phyloP scores from a whole-genome alignment of 1,284 basidiomycete genomes.

The Phlebopus sp. region DNA sequence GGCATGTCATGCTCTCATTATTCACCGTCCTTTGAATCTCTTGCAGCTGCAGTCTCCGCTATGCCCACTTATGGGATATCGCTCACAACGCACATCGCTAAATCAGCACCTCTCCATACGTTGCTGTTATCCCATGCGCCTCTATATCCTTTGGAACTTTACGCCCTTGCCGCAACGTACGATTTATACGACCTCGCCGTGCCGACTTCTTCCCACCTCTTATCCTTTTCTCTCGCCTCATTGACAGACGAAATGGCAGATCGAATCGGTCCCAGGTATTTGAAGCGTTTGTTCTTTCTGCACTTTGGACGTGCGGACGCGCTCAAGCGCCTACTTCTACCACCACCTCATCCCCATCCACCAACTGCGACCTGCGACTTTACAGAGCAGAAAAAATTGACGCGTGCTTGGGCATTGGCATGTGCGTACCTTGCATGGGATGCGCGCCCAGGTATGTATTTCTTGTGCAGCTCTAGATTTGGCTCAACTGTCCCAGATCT shows the following conservation, averaged over 20 bases:
- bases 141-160: conserved; percentile 53
- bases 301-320: conserved; percentile 43
- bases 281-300: conserved; percentile 42
- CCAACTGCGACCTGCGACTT: conserved; percentile 57
- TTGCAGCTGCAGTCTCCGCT: conserved; percentile 45
- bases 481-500: conserved; percentile 41
- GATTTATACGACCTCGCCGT: conserved; percentile 60
- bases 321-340: conserved; percentile 58
- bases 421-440: conserved; percentile 70
- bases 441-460: conserved; percentile 53
- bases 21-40: conserved; percentile 50
- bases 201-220: conserved; percentile 55
- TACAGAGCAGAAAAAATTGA: conserved; percentile 59
- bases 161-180: conserved; percentile 54
- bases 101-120: conserved; percentile 41
- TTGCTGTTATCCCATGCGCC: conserved; percentile 55
- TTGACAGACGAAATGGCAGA: conserved; percentile 59
- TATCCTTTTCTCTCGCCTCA: conserved; percentile 53
- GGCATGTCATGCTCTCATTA: conserved; percentile 60
- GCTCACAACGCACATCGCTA: conserved; percentile 38
- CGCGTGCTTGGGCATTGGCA: conserved; percentile 64
- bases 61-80: conserved; percentile 52
- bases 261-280: conserved; percentile 50
- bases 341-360: conserved; percentile 61
- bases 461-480: background rate